phyloP scores from a whole-genome alignment of 345 rosid genomes.

The Citropsis articulata region DNA sequence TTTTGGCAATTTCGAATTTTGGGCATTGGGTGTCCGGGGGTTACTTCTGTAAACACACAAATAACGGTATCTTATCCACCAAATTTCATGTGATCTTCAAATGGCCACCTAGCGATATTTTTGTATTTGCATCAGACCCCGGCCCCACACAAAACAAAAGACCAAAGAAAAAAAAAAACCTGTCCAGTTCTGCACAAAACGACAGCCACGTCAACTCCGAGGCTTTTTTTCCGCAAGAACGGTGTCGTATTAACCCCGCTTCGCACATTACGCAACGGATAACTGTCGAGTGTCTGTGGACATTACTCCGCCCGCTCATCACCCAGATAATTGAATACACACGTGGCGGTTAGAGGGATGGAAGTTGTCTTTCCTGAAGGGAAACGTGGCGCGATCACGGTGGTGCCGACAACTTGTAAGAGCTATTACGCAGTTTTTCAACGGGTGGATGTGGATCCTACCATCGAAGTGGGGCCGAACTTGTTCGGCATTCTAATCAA shows the following conservation, averaged over 20 bases:
- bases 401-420: conserved; percentile 10
- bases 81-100: neutral
- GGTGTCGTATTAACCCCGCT: neutral
- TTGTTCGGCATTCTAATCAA: neutral
- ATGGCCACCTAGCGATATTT: neutral
- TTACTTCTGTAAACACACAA: neutral
- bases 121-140: neutral
- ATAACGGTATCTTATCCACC: neutral
- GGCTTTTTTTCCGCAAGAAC: neutral
- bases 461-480: neutral
- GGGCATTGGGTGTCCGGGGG: neutral
- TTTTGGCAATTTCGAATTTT: neutral
- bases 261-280: no score
- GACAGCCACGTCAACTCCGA: neutral
- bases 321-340: neutral
- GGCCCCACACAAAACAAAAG: neutral
- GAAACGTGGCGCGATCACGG: neutral
- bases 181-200: neutral
- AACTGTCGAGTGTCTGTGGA: neutral
- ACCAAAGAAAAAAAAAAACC: no score
- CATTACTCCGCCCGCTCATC: neutral
- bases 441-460: neutral
- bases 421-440: neutral
- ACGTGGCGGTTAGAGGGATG: neutral
- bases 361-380: no score